Base-by-base conservation (phyloP, 352 stramenopile genomes). In the Thraustochytrium striatum region DNA sequence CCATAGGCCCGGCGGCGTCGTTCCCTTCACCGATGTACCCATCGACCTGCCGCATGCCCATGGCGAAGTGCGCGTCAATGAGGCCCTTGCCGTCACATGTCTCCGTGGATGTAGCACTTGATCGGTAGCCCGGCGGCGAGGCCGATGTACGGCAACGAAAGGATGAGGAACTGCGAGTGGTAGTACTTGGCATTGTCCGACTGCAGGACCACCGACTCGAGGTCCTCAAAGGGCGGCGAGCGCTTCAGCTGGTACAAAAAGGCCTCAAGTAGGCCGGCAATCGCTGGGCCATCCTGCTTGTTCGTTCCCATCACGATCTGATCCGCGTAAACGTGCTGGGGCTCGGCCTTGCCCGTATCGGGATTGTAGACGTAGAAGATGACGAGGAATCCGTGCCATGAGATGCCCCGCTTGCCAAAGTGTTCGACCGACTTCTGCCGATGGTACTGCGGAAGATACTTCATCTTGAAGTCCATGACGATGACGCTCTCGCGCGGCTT, bases 381-480 rank as follows among this genome's bases (percentile, higher is more conserved):
- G 25, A 61, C 53, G 9, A 61, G 53, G 53, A 16, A 61, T 36
- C 53, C 53, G 19, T 61, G 53, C 53, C 53, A 61, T 16, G 25
- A 36, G 33, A 61, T 61, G 33, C 33, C 53, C 5, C 53, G 53
- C 33, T 61, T 36, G 33, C 11, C 53, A 19, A 61, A 61, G 53
- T 61, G 25, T 11, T 61, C 33, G 53, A 36, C 19, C 5, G 5
- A 19, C 53, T 61, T 32, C 33, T 61, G 53, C 19, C 53, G 25
- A 19, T 5, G 19, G 33, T 36, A 16, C 53, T 36, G 25, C 33
- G 53, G 53, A 5, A 36, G 5, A 9, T 36, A 61, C 5, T 61
- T 36, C 53, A 61, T 61, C 53, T 61, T 61, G 53, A 36, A 61
- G 19, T 61, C 53, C 53, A 61, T 61, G 25, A 61, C 25, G 53